These are phyloP conservation scores for Hypoxylon rubiginosum DNA, from an alignment of 2,329 filamentous ascomycete species.

Conservation along the genomic window DNA sequence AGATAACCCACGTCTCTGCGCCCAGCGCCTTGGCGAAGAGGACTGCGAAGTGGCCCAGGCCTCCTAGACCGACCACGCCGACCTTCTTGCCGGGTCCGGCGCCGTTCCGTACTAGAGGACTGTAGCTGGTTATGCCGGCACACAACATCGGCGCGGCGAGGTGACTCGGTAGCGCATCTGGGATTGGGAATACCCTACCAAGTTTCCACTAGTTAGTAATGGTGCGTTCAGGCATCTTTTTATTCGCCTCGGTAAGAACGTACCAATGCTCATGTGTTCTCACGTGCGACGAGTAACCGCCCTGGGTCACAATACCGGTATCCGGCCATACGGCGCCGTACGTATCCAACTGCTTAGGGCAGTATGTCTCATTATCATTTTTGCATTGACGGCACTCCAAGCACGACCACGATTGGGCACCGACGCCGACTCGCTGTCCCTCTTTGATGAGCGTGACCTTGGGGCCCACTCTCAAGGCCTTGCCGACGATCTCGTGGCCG, in stretches of 20 bases:
- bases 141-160: slow-evolving; percentile 86
- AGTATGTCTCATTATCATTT: slow-evolving; percentile 77
- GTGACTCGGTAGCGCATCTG: slow-evolving; percentile 73
- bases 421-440: slow-evolving; percentile 77
- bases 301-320: slow-evolving; percentile 72
- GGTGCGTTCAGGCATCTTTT: neutral
- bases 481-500: slow-evolving; percentile 80
- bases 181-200: slow-evolving; percentile 76
- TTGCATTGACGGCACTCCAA: slow-evolving; percentile 75
- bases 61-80: slow-evolving; percentile 79
- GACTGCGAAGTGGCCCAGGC: slow-evolving; percentile 78
- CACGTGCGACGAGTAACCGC: slow-evolving; percentile 74
- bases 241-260: slow-evolving; percentile 28
- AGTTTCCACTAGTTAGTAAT: slow-evolving; percentile 14
- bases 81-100: slow-evolving; percentile 84
- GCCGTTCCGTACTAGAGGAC: slow-evolving; percentile 81
- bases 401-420: slow-evolving; percentile 75
- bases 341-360: slow-evolving; percentile 70
- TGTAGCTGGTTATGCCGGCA: slow-evolving; percentile 85
- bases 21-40: slow-evolving; percentile 77
- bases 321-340: slow-evolving; percentile 70
- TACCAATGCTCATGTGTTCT: slow-evolving; percentile 82
- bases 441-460: slow-evolving; percentile 73
- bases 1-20: slow-evolving; percentile 73
- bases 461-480: slow-evolving; percentile 74